Base-by-base conservation (phyloP, 225 moss, liverwort and hornwort species). In the Polytrichum formosum region DNA sequence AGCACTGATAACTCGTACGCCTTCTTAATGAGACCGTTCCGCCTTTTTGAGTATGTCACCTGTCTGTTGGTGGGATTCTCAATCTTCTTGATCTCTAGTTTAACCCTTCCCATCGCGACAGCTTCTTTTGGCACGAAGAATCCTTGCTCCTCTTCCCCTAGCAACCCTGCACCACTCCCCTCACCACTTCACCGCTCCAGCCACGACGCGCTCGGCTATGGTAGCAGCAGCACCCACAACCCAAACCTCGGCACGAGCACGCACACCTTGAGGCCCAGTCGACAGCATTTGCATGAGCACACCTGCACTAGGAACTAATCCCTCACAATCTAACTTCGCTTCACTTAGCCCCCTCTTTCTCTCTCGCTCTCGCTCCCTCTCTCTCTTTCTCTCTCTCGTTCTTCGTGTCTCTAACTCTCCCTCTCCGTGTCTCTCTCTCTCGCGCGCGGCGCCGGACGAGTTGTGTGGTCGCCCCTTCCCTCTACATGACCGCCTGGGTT, bases 81-180 rank as follows among this genome's bases (percentile, higher is more conserved):
- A 58, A 86, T 86, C 83, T 86, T 86, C 80, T 86, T 86, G 35
- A 86, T 86, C 79, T 85, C 85, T 53, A 85, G 64, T 79, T 85
- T 85, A 54, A 85, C 85, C 79, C 85, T 77, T 67, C 85, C 85
- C 85, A 85, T 85, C 54, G 69, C 66, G 19, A 55, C 76, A 58
- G 58, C 60, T 37, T 4, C 46, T 46, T 10, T 46, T 46, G 46
- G 46, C 46, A 58, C 21, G 58, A 23, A 58, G 9, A 20, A 20
- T 22, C 23, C 58, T 58, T 22, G 5, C 58, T 58, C 46, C n/a
- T 37, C 30, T 26, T 6, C 7, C 21, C 4, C 59, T 59, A 59
- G 7, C 59, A 23, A n/a, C 20, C 59, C n/a, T 23, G 21, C 6
- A 59, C 66, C 6, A 23, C 46, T 4, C 46, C 46, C 16, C 13